Evolutionary conservation across 2,329 filamentous ascomycete species (phyloP).

Genomic region (Nectriaceae sp.): DNA sequence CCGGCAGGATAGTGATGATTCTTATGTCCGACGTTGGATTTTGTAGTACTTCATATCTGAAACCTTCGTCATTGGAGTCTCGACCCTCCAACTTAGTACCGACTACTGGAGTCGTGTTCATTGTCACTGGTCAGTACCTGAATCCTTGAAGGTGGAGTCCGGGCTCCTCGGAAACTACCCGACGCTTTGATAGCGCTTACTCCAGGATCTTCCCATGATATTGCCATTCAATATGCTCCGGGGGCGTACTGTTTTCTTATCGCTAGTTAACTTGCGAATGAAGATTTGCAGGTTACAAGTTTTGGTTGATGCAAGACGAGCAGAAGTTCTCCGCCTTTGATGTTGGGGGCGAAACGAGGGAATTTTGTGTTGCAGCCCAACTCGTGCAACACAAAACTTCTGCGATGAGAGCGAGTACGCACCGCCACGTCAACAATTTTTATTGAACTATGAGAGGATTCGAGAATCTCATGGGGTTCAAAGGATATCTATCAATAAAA

Average conservation of each 20-base stretch:
- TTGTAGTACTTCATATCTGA: constrained; percentile 1
- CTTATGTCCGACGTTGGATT: background rate
- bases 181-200: background rate
- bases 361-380: constrained; percentile 1
- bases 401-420: no score
- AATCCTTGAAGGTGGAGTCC: background rate
- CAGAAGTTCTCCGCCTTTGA: constrained; percentile 5
- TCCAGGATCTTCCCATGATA: background rate
- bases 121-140: no score
- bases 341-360: constrained; percentile 11
- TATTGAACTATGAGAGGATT: no score
- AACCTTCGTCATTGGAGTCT: constrained; percentile 2
- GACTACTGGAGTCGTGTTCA: background rate
- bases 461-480: no score
- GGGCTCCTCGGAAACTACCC: no score
- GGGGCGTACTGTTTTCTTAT: background rate
- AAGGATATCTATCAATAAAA: no score
- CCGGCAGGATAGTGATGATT: constrained; percentile 3
- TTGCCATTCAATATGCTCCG: no score
- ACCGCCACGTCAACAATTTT: no score
- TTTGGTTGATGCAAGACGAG: background rate
- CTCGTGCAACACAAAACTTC: no score
- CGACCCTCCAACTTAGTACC: background rate
- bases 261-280: background rate
- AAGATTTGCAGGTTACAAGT: background rate